Base-by-base conservation (phyloP, 345 rosid species). In the Euclidium syriacum region DNA sequence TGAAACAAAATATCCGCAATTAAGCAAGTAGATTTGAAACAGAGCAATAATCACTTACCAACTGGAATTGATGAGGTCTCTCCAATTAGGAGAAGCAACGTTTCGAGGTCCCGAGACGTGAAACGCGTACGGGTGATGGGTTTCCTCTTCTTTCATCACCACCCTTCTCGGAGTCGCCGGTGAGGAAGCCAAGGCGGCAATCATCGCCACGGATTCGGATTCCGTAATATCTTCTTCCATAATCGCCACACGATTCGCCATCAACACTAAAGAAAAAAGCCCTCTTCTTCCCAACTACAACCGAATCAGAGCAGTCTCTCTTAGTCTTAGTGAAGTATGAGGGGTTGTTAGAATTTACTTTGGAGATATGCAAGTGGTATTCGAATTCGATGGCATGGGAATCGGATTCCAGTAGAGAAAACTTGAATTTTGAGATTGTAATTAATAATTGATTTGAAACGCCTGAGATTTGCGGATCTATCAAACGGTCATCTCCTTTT, bases 21-120 rank as follows among this genome's bases (percentile, higher is more conserved):
- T 8, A 44, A 58, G 34, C 1, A 44, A 41, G 25, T 5, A 6
- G 15, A 29, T 38, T 11, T 11, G 7, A 25, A n/a, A 24, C 2
- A 38, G 55, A 50, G 10, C 1, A 11, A 10, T 14, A 11, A 10
- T 14, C n/a, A n/a, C 86, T 51, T 29, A 94, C 99, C 97, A 94
- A 75, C 92, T 94, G 4, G 99, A 94, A 76, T 27, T 86, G 73
- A 90, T 80, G 53, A 94, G 90, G 50, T 94, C 99, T 81, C 95
- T 85, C 97, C 99, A 94, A 29, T 84, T 94, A 33, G 97, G 96
- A 42, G 87, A 75, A 72, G 85, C 76, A 0, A 87, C 79, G 61
- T 94, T 94, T 14, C 97, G 83, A 38, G 97, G 99, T 3, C 97
- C 97, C 1, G 96, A 90, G 3, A 94, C 95, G 30, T 87, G 89